phyloP scores from a whole-genome alignment of 2,329 filamentous ascomycete genomes.

The Fusarium haematococcum region DNA sequence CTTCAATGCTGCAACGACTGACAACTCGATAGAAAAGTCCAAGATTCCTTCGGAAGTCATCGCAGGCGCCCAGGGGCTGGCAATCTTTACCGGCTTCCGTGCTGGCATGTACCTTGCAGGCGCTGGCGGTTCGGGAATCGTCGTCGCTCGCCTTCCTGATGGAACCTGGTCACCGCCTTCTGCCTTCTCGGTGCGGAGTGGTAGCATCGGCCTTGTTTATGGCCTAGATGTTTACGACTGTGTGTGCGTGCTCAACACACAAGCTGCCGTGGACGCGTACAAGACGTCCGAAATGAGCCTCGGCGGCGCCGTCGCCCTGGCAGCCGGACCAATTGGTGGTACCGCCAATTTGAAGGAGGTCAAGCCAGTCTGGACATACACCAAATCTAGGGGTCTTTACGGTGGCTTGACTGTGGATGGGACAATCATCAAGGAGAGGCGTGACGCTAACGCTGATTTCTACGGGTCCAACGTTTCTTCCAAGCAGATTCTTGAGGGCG shows the following conservation, averaged over 20 bases:
- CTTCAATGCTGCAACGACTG: neutral
- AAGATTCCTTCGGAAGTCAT: slow-evolving; percentile 58
- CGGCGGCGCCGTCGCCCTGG: slow-evolving; percentile 74
- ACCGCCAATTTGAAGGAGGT: slow-evolving; percentile 74
- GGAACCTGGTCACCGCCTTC: slow-evolving; percentile 76
- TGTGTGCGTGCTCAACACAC: slow-evolving; percentile 78
- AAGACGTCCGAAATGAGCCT: slow-evolving; percentile 73
- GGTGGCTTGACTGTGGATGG: slow-evolving; percentile 77
- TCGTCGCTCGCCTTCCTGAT: slow-evolving; percentile 63
- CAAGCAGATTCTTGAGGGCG: slow-evolving; percentile 16
- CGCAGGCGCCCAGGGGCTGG: slow-evolving; percentile 65
- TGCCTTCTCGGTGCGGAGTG: slow-evolving; percentile 77
- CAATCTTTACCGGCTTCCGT: slow-evolving; percentile 71
- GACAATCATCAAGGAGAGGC: slow-evolving; percentile 78
- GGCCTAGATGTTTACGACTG: slow-evolving; percentile 83
- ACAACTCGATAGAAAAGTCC: slow-evolving; percentile 11
- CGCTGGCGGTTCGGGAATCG: slow-evolving; percentile 66
- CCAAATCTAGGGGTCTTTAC: slow-evolving; percentile 73
- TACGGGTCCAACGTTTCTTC: slow-evolving; percentile 60
- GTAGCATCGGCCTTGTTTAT: slow-evolving; percentile 75
- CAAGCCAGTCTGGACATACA: slow-evolving; percentile 66
- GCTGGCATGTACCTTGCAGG: slow-evolving; percentile 68
- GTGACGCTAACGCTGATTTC: slow-evolving; percentile 78
- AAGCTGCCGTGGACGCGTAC: slow-evolving; percentile 75
- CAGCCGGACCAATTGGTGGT: slow-evolving; percentile 67